These are phyloP conservation scores for Stentor coeruleus DNA, from an alignment of 73 alveolate species.

Conservation along the genomic window DNA sequence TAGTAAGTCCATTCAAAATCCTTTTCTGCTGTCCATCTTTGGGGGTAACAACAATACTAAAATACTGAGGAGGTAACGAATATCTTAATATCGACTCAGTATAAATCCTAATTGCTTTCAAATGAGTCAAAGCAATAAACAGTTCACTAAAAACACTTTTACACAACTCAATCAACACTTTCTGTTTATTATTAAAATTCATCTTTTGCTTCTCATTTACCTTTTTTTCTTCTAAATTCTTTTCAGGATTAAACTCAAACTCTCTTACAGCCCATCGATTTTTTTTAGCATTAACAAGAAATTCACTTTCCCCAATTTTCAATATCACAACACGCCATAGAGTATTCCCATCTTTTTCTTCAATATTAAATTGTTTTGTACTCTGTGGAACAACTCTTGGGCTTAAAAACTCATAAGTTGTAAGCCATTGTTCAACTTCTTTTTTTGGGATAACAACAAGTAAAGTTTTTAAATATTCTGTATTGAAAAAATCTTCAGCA, in stretches of 20 bases:
- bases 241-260: conserved; percentile 59
- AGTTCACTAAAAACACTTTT: conserved; percentile 70
- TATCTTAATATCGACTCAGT: conserved; percentile 80
- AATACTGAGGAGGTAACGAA: conserved; percentile 64
- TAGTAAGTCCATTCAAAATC: conserved; percentile 46
- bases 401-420: conserved; percentile 43
- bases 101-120: conserved; percentile 72
- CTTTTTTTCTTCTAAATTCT: conserved; percentile 49
- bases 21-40: conserved; percentile 58
- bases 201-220: conserved; percentile 2
- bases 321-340: conserved; percentile 73
- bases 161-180: conserved; percentile 53
- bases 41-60: conserved; percentile 37
- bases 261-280: conserved; percentile 50
- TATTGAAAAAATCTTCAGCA: conserved; percentile 47
- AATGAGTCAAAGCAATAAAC: conserved; percentile 57
- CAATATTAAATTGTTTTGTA: conserved; percentile 56
- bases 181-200: conserved; percentile 27
- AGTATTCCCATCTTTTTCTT: conserved; percentile 69
- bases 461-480: conserved; percentile 49
- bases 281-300: conserved; percentile 49
- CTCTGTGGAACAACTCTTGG: conserved; percentile 50
- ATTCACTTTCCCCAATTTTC: conserved; percentile 31
- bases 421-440: conserved; percentile 33
- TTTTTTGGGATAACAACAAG: conserved; percentile 46